Conservation (phyloP, 2,329 filamentous ascomycete species). For the Calcarisporium arbuscula region DNA sequence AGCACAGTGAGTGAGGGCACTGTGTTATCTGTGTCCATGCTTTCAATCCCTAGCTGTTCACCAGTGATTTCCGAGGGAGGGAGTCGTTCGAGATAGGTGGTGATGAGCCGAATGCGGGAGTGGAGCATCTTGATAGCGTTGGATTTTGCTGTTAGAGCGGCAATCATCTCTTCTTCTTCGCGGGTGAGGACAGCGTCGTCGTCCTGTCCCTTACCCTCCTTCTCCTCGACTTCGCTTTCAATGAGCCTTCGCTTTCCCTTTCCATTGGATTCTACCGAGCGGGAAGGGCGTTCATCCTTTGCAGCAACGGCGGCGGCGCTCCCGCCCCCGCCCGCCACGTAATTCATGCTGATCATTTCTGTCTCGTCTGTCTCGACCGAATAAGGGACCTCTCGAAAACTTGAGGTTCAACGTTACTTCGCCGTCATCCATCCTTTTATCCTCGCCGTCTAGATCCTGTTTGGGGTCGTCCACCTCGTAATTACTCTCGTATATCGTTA, state of each 20-base stretch:
- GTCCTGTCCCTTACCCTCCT: constrained; percentile 25
- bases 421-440: constrained; percentile 67
- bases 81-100: constrained; percentile 69
- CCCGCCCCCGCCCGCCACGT: constrained; percentile 77
- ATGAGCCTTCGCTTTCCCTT: constrained; percentile 45
- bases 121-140: constrained; percentile 95
- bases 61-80: constrained; percentile 58
- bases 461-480: constrained; percentile 62
- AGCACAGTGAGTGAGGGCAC: constrained; percentile 65
- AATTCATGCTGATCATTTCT: constrained; percentile 97
- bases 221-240: constrained; percentile 21
- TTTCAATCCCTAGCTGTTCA: constrained; percentile 29
- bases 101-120: constrained; percentile 64
- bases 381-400: constrained; percentile 79
- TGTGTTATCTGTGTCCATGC: constrained; percentile 31
- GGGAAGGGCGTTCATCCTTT: constrained; percentile 35
- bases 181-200: constrained; percentile 40
- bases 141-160: constrained; percentile 72
- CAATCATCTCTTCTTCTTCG: constrained; percentile 56
- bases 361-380: constrained; percentile 90
- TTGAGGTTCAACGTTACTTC: constrained; percentile 53
- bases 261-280: constrained; percentile 40
- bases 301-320: constrained; percentile 58
- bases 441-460: constrained; percentile 46
- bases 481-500: constrained; percentile 85